These are phyloP conservation scores for Hypoxylon sp. DNA, from an alignment of 2,329 filamentous ascomycete genomes.

Conservation along the genomic window DNA sequence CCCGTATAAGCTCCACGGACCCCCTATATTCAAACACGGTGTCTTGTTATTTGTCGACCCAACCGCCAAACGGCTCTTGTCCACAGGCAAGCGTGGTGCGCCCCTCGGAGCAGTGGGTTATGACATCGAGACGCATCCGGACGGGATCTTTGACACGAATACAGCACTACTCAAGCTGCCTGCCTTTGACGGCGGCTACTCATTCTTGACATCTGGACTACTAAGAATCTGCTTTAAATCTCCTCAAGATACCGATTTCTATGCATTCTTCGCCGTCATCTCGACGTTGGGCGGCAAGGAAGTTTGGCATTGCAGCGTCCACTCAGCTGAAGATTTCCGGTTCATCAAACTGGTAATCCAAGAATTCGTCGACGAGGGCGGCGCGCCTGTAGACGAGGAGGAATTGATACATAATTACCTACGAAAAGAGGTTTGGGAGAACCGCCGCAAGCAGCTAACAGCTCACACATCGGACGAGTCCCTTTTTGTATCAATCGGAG, in stretches of 20 bases:
- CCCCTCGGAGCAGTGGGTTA: constrained; percentile 29
- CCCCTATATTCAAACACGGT: constrained; percentile 26
- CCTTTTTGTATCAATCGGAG: constrained; percentile 32
- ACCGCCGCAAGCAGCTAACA: constrained; percentile 2
- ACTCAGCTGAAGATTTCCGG: constrained; percentile 15
- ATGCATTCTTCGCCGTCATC: constrained; percentile 36
- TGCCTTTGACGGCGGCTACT: constrained; percentile 26
- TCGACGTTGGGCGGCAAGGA: constrained; percentile 15
- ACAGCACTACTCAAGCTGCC: constrained; percentile 17
- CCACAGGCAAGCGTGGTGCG: constrained; percentile 15
- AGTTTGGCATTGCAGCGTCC: constrained; percentile 24
- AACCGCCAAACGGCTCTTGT: constrained; percentile 21
- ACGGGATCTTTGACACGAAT: constrained; percentile 24
- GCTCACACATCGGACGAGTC: constrained; percentile 20
- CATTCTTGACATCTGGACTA: constrained; percentile 28
- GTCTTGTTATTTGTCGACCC: constrained; percentile 28
- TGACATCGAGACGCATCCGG: constrained; percentile 31
- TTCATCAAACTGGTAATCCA: constrained; percentile 16
- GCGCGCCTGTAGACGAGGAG: constrained; percentile 4
- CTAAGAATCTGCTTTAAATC: constrained; percentile 34
- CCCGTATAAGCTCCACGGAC: neutral
- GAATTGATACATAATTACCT: constrained; percentile 23
- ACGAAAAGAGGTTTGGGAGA: constrained; percentile 23
- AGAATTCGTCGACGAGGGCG: constrained; percentile 12
- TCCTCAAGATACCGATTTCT: constrained; percentile 27